phyloP scores from a whole-genome alignment of 2,329 filamentous ascomycete genomes.

The Endoconidiophora laricicola region DNA sequence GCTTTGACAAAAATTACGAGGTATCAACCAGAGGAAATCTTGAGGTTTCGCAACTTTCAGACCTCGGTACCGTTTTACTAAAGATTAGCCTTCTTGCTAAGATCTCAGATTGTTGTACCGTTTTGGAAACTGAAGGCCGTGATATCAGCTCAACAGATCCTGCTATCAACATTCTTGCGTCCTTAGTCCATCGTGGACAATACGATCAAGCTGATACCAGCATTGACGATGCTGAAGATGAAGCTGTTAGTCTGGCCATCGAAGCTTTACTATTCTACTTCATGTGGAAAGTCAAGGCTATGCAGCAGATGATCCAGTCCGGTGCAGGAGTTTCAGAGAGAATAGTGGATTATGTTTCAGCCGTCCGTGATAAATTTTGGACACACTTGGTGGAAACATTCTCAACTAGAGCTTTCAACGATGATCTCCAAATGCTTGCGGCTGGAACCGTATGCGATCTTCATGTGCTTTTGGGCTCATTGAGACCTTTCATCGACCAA shows the following conservation, averaged over 20 bases:
- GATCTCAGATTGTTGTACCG: constrained; percentile 60
- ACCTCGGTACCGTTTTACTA: constrained; percentile 56
- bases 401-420: constrained; percentile 50
- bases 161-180: constrained; percentile 52
- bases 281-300: constrained; percentile 68
- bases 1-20: constrained; percentile 53
- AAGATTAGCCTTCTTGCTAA: constrained; percentile 69
- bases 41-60: constrained; percentile 44
- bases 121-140: constrained; percentile 48
- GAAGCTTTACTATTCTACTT: constrained; percentile 75
- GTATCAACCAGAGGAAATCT: constrained; percentile 57
- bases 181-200: constrained; percentile 57
- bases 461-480: constrained; percentile 59
- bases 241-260: constrained; percentile 59
- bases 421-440: constrained; percentile 61
- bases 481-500: constrained; percentile 38
- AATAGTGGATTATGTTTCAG: constrained; percentile 43
- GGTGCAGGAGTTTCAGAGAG: constrained; percentile 38
- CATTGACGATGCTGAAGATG: constrained; percentile 61
- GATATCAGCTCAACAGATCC: constrained; percentile 30
- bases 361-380: constrained; percentile 39
- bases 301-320: constrained; percentile 37
- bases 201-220: constrained; percentile 52
- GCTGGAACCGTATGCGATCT: constrained; percentile 68
- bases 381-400: constrained; percentile 51